Percentiles rank a stretch among this genome's conserved stretches.
Conservation (phyloP, 1,139 yeast species). For the Taphrina deformans region DNA sequence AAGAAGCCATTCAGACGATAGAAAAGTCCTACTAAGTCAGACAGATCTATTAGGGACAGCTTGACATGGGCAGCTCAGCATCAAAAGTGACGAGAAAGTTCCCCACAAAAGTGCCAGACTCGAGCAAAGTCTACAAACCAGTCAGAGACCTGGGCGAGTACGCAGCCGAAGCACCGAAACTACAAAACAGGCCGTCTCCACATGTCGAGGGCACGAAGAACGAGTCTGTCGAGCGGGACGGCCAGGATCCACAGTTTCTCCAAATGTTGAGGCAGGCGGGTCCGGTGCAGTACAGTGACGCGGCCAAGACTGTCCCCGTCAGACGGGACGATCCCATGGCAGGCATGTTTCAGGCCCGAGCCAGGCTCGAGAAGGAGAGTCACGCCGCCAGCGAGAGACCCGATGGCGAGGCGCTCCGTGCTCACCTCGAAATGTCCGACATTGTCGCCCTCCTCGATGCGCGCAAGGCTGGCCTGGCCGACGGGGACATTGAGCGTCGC, state of each 20-base stretch:
- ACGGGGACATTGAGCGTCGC: not conserved
- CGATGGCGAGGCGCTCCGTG: constrained; percentile 4
- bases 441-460: constrained; percentile 19
- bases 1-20: no score
- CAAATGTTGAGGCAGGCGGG: constrained; percentile 17
- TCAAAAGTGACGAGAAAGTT: constrained; percentile 21
- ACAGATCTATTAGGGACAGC: not conserved
- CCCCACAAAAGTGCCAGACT: constrained; percentile 14
- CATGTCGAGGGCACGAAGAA: constrained; percentile 5
- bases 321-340: constrained; percentile 2
- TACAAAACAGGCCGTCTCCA: constrained; percentile 4
- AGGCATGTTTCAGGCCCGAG: constrained; percentile 13
- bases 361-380: constrained; percentile 2
- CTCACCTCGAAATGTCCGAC: constrained; percentile 27
- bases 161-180: constrained; percentile 4
- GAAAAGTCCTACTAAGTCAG: no score
- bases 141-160: constrained; percentile 14
- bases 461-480: constrained; percentile 16
- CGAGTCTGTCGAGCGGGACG: constrained; percentile 5
- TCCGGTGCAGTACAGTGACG: constrained; percentile 6
- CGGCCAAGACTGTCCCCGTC: not conserved
- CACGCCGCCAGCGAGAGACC: constrained; percentile 1
- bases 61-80: constrained; percentile 3
- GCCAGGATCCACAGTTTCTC: constrained; percentile 19
- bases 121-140: constrained; percentile 1